Percentiles rank a stretch among this genome's conserved stretches.
These are phyloP conservation scores for Monilinia laxa DNA, from an alignment of 2,329 filamentous ascomycete genomes.

Conservation along the genomic window DNA sequence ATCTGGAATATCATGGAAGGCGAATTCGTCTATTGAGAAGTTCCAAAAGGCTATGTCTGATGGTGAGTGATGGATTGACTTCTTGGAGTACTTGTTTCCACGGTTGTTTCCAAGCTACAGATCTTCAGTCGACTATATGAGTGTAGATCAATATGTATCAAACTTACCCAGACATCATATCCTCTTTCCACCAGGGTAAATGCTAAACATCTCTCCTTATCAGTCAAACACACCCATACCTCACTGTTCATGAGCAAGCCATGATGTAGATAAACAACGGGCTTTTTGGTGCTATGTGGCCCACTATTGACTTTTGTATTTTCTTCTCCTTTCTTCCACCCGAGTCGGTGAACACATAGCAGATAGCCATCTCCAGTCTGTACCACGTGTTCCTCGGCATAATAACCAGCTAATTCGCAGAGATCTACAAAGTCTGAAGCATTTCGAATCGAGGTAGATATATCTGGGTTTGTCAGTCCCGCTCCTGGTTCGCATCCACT, in stretches of 20 bases:
- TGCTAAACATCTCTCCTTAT: conserved; percentile 79
- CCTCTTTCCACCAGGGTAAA: conserved; percentile 87
- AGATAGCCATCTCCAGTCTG: conserved; percentile 94
- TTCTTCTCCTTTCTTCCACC: conserved; percentile 80
- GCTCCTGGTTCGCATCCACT: conserved; percentile 52
- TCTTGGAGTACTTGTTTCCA: conserved; percentile 99
- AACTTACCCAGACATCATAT: conserved; percentile 87
- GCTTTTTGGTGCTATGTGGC: conserved; percentile 67
- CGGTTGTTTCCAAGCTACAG: conserved; percentile 86
- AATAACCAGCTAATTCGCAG: conserved; percentile 88
- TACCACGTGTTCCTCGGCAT: conserved; percentile 92
- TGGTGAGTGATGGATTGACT: conserved; percentile 75
- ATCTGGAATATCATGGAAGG: conserved; percentile 95
- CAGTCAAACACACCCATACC: conserved; percentile 93
- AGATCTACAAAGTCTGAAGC: conserved; percentile 91
- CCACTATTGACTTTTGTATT: conserved; percentile 74
- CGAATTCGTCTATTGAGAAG: conserved; percentile 98
- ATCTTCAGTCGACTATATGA: conserved; percentile 30
- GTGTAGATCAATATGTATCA: neutral
- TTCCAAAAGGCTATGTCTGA: conserved; percentile 84
- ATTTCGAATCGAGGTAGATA: conserved; percentile 76
- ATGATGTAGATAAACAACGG: conserved; percentile 91
- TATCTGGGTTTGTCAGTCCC: conserved; percentile 45
- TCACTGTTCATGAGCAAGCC: conserved; percentile 98
- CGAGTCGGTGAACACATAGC: conserved; percentile 83